These are phyloP conservation scores for Hemisphaericaspora lyxosophila DNA, from an alignment of 1,139 yeast species.

Conservation along the genomic window DNA sequence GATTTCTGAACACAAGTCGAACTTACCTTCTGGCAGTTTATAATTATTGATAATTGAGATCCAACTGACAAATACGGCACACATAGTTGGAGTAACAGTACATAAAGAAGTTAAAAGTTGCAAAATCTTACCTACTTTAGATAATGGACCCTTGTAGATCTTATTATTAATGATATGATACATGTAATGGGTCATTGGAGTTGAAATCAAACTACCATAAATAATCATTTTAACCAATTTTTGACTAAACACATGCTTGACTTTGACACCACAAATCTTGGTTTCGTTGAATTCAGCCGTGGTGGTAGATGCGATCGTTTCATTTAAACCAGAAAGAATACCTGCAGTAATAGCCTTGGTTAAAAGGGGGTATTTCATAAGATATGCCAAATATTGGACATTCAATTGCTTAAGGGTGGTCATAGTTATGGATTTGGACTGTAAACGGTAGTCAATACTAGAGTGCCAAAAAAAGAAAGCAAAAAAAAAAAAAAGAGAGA, in stretches of 20 bases:
- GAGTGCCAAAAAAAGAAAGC: too few relatives aligned
- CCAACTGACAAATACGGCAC: constrained; percentile 58
- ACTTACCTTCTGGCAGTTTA: constrained; percentile 15
- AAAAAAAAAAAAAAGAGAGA: too few relatives aligned
- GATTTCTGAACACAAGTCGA: constrained; percentile 19
- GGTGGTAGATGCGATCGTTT: constrained; percentile 53
- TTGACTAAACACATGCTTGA: constrained; percentile 42
- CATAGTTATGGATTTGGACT: too few relatives aligned
- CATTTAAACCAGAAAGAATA: constrained; percentile 56
- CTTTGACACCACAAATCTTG: constrained; percentile 13
- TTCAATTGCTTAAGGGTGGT: constrained; percentile 16
- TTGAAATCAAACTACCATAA: constrained; percentile 67
- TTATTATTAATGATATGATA: constrained; percentile 48
- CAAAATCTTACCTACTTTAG: constrained; percentile 41
- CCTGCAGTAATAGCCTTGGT: constrained; percentile 66
- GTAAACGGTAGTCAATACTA: too few relatives aligned
- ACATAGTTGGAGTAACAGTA: constrained; percentile 63
- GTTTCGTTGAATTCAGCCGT: constrained; percentile 42
- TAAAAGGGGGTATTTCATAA: constrained; percentile 52
- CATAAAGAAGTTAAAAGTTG: constrained; percentile 63
- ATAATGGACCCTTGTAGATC: constrained; percentile 39
- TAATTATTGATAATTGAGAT: constrained; percentile 47
- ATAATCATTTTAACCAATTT: constrained; percentile 66
- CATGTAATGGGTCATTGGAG: constrained; percentile 72
- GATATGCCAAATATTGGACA: constrained; percentile 37